A percentile compares a stretch with the other conserved stretches of the same genome.
phyloP scores from a whole-genome alignment of 2,329 filamentous ascomycete species.

The Aspergillus oerlinghausenensis region DNA sequence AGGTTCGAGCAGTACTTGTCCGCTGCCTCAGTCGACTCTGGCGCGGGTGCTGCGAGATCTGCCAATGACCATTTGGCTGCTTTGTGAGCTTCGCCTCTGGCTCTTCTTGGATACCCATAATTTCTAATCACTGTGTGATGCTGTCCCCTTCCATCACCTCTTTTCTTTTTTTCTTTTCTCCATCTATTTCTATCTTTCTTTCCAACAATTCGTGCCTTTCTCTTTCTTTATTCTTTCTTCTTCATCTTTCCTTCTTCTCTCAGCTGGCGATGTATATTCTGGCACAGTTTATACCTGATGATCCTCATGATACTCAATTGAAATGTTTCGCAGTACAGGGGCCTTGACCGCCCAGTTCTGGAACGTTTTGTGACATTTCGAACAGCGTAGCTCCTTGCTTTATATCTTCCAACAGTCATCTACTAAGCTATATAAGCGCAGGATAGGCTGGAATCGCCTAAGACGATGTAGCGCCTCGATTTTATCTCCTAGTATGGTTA shows the following conservation, averaged over 20 bases:
- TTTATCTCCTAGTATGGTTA: not conserved
- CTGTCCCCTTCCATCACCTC: slow-evolving; percentile 6
- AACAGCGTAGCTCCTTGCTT: not conserved
- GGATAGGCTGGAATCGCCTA: not conserved
- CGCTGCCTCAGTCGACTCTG: slow-evolving; percentile 3
- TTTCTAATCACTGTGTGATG: slow-evolving; percentile 22
- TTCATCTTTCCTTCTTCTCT: slow-evolving; percentile 6
- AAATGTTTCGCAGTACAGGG: slow-evolving; percentile 11
- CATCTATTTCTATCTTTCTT: not conserved
- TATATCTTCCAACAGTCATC: not conserved
- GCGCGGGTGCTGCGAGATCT: not conserved
- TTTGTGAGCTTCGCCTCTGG: slow-evolving; percentile 16
- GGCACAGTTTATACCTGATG: slow-evolving; percentile 14
- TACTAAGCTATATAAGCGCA: not conserved
- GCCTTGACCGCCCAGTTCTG: not conserved
- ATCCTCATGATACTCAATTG: slow-evolving; percentile 17
- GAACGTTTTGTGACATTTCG: not conserved
- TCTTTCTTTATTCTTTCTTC: slow-evolving; percentile 2
- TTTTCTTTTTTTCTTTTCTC: slow-evolving; percentile 1
- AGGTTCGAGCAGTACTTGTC: slow-evolving; percentile 13
- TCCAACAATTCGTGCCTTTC: slow-evolving; percentile 4
- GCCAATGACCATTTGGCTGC: slow-evolving; percentile 1
- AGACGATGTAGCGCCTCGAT: not conserved
- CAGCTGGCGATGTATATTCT: slow-evolving; percentile 4
- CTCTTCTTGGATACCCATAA: slow-evolving; percentile 22